Base-by-base conservation (phyloP, 2,329 filamentous ascomycete genomes). In the Ceratocystis diversiconidia region DNA sequence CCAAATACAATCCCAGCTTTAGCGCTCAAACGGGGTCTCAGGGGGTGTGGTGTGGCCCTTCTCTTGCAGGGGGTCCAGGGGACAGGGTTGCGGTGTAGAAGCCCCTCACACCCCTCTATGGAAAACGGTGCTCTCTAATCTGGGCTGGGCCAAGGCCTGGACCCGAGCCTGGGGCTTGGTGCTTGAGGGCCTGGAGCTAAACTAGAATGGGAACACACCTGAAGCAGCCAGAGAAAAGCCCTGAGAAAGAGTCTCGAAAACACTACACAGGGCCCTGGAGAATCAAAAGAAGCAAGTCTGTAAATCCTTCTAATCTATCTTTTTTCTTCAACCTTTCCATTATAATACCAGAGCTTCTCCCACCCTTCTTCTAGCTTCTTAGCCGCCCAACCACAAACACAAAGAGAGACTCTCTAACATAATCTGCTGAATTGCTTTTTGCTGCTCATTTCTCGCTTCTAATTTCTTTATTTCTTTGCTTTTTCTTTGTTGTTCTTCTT, bases 271-370 rank as follows among this genome's bases (percentile, higher is more conserved):
- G n/a, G 19, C 52, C 52, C 52, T 57, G 22, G 15, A 22, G 22
- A 12, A 19, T 32, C 52, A 22, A 36, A 25, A 22, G 22, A 19
- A 3, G 19, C 17, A n/a, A 15, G 15, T 22, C 17, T 28, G 3
- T 30, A 28, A 36, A 32, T 41, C 19, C 44, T 41, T 48, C 28
- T 15, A 17, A 57, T 46, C 15, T 63, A 41, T 30, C 17, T 55
- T 57, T 55, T 63, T 41, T 63, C 50, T 28, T 50, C 28, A 19
- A 28, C n/a, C 12, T 55, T 15, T 46, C 15, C 52, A 32, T 25
- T 66, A 66, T 66, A 64, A 66, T 64, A 61, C 59, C 59, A 65
- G 46, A 55, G 41, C 65, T 32, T 61, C 55, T 57, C 61, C 65
- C 61, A 60, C 41, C 52, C 36, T 41, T 32, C 25, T 60, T 57